Evolutionary conservation across 371 early-diverging fungal genomes (phyloP).

Genomic region (Actinomortierella wolfii): DNA sequence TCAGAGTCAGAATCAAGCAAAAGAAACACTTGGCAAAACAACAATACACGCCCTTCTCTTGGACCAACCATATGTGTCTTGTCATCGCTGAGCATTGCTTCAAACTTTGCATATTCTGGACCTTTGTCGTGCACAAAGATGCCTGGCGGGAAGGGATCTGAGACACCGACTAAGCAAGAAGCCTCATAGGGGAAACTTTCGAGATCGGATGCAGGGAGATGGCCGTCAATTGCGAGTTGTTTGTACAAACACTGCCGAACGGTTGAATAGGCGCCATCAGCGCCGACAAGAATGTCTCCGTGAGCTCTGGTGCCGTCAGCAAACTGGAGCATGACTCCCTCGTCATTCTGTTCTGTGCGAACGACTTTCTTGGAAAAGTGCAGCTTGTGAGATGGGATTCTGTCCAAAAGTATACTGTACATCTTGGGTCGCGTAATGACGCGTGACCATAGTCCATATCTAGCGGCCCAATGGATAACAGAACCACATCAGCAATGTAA

Average conservation of each 20-base stretch:
- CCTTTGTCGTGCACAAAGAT: slow-evolving; percentile 9
- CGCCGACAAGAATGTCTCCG: slow-evolving; percentile 18
- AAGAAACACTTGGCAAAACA: background rate
- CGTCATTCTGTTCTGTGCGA: background rate
- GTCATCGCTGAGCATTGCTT: slow-evolving; percentile 7
- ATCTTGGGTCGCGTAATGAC: slow-evolving; percentile 6
- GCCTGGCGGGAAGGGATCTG: slow-evolving; percentile 4
- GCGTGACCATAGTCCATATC: slow-evolving; percentile 7
- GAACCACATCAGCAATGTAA: background rate
- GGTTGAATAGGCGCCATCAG: slow-evolving; percentile 15
- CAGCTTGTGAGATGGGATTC: slow-evolving; percentile 10
- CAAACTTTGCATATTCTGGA: slow-evolving; percentile 10
- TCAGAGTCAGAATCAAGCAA: background rate
- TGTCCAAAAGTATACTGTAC: slow-evolving; percentile 11
- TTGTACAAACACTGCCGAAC: slow-evolving; percentile 9
- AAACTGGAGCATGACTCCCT: slow-evolving; percentile 12
- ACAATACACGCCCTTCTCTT: too few species aligned
- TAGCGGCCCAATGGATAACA: slow-evolving; percentile 1
- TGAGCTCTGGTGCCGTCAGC: slow-evolving; percentile 14
- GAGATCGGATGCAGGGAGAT: slow-evolving; percentile 1
- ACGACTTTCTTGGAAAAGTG: slow-evolving; percentile 9
- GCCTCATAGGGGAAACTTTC: slow-evolving; percentile 16
- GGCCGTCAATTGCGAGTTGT: slow-evolving; percentile 4
- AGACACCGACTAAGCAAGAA: slow-evolving; percentile 21
- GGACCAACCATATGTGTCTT: slow-evolving; percentile 14